Conservation (phyloP, 2,329 filamentous ascomycete species). For the Fusarium caatingaense region DNA sequence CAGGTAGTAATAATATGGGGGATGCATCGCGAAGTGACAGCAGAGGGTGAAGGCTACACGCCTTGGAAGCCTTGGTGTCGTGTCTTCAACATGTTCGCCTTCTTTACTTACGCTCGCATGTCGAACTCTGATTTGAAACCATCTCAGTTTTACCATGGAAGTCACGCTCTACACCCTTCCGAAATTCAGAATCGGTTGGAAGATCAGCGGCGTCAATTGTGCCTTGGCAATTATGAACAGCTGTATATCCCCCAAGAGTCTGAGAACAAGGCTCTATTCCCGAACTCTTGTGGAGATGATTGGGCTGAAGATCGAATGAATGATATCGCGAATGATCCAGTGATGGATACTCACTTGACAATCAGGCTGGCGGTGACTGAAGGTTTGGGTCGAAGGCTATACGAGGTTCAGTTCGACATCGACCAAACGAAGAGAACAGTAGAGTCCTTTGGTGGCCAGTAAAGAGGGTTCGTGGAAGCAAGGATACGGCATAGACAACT, state of each 20-base stretch:
- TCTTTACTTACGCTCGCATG: slow-evolving; percentile 14
- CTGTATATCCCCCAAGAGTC: background rate
- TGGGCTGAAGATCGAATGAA: slow-evolving; percentile 26
- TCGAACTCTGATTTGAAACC: background rate
- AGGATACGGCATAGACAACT: background rate
- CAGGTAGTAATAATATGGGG: slow-evolving; percentile 39
- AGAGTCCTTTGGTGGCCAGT: background rate
- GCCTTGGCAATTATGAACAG: background rate
- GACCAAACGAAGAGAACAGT: background rate
- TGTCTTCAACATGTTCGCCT: slow-evolving; percentile 25
- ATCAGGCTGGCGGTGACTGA: slow-evolving; percentile 15
- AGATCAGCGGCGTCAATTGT: slow-evolving; percentile 25
- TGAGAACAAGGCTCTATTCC: slow-evolving; percentile 29
- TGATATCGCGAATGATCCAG: slow-evolving; percentile 2
- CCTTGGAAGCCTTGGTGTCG: slow-evolving; percentile 38
- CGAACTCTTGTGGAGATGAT: background rate
- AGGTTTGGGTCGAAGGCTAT: slow-evolving; percentile 32
- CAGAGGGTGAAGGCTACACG: background rate
- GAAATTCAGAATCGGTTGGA: slow-evolving; percentile 30
- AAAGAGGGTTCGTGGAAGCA: background rate
- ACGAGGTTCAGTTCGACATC: slow-evolving; percentile 30
- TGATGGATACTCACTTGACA: slow-evolving; percentile 2
- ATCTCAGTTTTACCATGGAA: slow-evolving; percentile 8
- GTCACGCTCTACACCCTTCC: slow-evolving; percentile 5
- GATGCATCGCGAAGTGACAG: slow-evolving; percentile 10